A percentile compares a stretch with the other conserved stretches of the same genome.
phyloP scores from a whole-genome alignment of 2,329 filamentous ascomycete genomes.

The Botrytis deweyae region DNA sequence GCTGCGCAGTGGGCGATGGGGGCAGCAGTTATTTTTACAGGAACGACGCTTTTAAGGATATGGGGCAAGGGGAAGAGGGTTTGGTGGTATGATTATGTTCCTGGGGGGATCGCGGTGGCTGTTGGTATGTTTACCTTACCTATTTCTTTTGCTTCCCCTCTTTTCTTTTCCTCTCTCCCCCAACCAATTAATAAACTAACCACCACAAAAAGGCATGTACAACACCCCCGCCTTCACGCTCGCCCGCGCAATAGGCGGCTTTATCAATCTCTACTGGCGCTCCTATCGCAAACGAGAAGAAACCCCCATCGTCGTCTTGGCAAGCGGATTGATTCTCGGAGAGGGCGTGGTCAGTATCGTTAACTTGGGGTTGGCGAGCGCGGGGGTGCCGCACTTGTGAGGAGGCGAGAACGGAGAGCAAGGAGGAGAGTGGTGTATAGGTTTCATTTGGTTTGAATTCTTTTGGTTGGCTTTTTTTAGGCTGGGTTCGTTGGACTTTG shows the following conservation, averaged over 20 bases:
- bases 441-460: background rate
- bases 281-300: slow-evolving; percentile 53
- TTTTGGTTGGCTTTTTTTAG: background rate
- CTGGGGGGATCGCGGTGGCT: slow-evolving; percentile 92
- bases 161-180: background rate
- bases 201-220: slow-evolving; percentile 71
- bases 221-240: slow-evolving; percentile 96
- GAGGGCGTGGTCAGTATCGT: slow-evolving; percentile 91
- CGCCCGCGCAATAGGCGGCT: slow-evolving; percentile 78
- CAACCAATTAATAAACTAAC: background rate
- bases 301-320: slow-evolving; percentile 84
- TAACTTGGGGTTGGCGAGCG: slow-evolving; percentile 79
- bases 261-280: slow-evolving; percentile 76
- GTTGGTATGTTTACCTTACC: slow-evolving; percentile 63
- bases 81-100: slow-evolving; percentile 72
- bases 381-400: slow-evolving; percentile 67
- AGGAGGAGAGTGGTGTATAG: background rate
- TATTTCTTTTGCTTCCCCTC: slow-evolving; percentile 10
- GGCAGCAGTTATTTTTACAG: slow-evolving; percentile 71
- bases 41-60: slow-evolving; percentile 70
- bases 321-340: slow-evolving; percentile 84
- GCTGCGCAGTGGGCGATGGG: slow-evolving; percentile 76
- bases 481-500: background rate
- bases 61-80: slow-evolving; percentile 45
- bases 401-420: background rate